Conservation (phyloP, 2,329 filamentous ascomycete genomes). For the Phyllachora maydis region DNA sequence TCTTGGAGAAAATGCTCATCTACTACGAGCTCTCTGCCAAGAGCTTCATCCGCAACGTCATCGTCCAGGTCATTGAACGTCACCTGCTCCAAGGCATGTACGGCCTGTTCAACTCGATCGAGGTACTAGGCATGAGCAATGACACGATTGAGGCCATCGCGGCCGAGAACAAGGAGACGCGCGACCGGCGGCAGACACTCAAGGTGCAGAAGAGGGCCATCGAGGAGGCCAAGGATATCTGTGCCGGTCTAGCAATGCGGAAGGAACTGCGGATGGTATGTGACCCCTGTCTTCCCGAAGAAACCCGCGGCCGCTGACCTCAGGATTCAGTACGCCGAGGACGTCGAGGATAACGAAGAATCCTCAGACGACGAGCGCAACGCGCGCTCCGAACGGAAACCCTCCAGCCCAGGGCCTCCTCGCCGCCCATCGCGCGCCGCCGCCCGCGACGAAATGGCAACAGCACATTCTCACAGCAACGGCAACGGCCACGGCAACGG, state of each 20-base stretch:
- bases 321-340: conserved; percentile 8
- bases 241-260: conserved; percentile 27
- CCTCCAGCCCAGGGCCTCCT: conserved; percentile 2
- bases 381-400: conserved; percentile 3
- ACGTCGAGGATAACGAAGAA: conserved; percentile 8
- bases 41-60: conserved; percentile 29
- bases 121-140: conserved; percentile 24
- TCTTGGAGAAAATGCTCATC: conserved; percentile 33
- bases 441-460: no score
- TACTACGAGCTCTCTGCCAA: conserved; percentile 31
- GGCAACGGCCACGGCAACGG: no score
- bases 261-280: conserved; percentile 20
- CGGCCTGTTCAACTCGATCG: conserved; percentile 28
- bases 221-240: conserved; percentile 26
- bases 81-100: conserved; percentile 29
- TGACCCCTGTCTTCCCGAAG: not conserved
- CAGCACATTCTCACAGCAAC: no score
- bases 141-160: conserved; percentile 25
- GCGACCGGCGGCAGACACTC: conserved; percentile 23
- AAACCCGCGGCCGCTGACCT: conserved; percentile 1
- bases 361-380: conserved; percentile 11
- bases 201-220: conserved; percentile 27
- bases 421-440: not conserved
- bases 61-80: conserved; percentile 28
- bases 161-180: conserved; percentile 29